phyloP scores from a whole-genome alignment of 371 early-diverging fungal genomes.

The Saksenaea oblongispora region DNA sequence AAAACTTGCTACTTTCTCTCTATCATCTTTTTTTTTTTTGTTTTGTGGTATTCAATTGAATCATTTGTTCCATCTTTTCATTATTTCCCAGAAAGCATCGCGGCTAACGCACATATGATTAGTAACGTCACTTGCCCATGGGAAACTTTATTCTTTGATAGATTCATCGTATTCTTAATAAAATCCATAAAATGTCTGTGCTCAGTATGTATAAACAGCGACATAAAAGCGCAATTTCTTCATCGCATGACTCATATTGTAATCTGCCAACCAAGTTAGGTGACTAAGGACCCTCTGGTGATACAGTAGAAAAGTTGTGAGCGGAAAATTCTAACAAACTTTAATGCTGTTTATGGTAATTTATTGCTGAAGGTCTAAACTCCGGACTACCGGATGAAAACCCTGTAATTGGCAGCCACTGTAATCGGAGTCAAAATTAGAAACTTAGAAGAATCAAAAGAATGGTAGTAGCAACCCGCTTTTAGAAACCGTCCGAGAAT shows the following conservation, averaged over 20 bases:
- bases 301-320: not conserved
- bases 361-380: not conserved
- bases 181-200: not conserved
- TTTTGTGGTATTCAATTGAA: not conserved
- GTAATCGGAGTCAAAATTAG: not conserved
- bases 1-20: not conserved
- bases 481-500: conserved; percentile 3
- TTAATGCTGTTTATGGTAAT: not conserved
- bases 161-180: not conserved
- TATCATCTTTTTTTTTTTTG: not conserved
- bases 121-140: not conserved
- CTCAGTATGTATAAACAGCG: not conserved
- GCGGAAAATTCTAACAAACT: not conserved
- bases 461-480: not conserved
- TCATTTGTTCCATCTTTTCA: conserved; percentile 1
- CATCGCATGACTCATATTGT: not conserved
- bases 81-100: not conserved
- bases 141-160: not conserved
- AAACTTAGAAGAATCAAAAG: not conserved
- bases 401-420: not conserved
- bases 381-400: not conserved
- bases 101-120: not conserved
- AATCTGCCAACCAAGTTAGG: conserved; percentile 1
- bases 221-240: not conserved
- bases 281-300: not conserved